These are phyloP conservation scores for Thermomucor indicae-seudaticae DNA, from an alignment of 371 early-diverging fungal species.

Conservation along the genomic window DNA sequence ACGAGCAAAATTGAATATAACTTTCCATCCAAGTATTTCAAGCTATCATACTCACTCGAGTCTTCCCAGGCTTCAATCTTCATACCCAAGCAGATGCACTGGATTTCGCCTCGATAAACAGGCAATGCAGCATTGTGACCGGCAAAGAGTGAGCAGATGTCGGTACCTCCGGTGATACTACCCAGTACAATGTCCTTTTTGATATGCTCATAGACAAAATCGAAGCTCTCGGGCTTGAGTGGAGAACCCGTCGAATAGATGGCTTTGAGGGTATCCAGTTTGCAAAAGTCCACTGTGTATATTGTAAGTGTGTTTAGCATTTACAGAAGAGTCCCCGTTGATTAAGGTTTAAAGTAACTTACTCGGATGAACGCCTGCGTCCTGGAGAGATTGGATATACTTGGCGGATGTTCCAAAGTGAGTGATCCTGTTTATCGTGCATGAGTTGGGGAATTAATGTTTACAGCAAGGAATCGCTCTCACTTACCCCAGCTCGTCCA, in stretches of 20 bases:
- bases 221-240: constrained; percentile 85
- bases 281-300: constrained; percentile 32
- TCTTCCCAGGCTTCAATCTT: constrained; percentile 88
- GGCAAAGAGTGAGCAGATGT: constrained; percentile 94
- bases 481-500: constrained; percentile 62
- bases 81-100: constrained; percentile 92
- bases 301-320: neutral
- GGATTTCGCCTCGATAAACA: constrained; percentile 94
- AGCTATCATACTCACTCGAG: constrained; percentile 22
- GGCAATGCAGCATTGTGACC: constrained; percentile 84
- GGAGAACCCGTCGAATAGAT: constrained; percentile 96
- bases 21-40: neutral
- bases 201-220: constrained; percentile 84
- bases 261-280: constrained; percentile 64
- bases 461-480: no score
- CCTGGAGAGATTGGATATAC: constrained; percentile 90
- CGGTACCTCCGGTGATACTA: constrained; percentile 96
- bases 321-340: neutral
- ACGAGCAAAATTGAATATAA: neutral
- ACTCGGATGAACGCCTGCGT: constrained; percentile 63
- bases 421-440: constrained; percentile 52
- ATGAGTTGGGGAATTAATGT: neutral
- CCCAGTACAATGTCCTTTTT: constrained; percentile 82
- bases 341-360: constrained; percentile 19
- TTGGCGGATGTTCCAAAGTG: constrained; percentile 95